Evolutionary conservation across 495 filamentous ascomycete species (phyloP).

Genomic region (Immersiella caudata): DNA sequence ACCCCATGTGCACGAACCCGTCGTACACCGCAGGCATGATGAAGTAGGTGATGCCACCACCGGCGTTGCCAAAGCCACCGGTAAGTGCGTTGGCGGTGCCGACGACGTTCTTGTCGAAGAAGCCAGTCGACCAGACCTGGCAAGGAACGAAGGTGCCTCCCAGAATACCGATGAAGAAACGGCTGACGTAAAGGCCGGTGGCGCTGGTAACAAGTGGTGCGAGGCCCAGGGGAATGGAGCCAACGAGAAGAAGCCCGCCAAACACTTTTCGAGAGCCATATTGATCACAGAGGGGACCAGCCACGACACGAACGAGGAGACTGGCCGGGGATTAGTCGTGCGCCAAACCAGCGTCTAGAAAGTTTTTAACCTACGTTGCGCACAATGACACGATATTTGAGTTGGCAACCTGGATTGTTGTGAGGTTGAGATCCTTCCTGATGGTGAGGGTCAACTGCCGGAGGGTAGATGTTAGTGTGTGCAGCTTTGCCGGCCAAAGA

Average conservation of each 20-base stretch:
- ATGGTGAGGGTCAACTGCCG: conserved; percentile 72
- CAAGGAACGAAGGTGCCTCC: conserved; percentile 92
- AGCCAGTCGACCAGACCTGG: conserved; percentile 94
- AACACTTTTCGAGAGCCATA: conserved; percentile 85
- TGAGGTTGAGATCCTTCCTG: conserved; percentile 73
- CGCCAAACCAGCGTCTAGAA: background rate
- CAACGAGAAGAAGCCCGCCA: conserved; percentile 70
- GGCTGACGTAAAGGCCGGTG: conserved; percentile 70
- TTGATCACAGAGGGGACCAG: conserved; percentile 82
- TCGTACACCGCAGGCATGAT: conserved; percentile 93
- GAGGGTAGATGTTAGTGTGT: background rate
- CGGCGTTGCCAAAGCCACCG: conserved; percentile 85
- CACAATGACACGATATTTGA: conserved; percentile 87
- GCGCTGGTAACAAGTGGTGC: conserved; percentile 75
- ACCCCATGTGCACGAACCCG: conserved; percentile 66
- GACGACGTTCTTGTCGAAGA: conserved; percentile 94
- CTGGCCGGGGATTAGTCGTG: conserved; percentile 40
- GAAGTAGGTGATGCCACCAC: conserved; percentile 87
- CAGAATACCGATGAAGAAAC: conserved; percentile 93
- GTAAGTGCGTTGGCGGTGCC: conserved; percentile 88
- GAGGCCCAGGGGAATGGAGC: conserved; percentile 80
- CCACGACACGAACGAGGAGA: conserved; percentile 76
- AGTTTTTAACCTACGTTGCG: conserved; percentile 72
- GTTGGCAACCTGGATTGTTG: conserved; percentile 74
- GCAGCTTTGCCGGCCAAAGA: background rate